phyloP scores from a whole-genome alignment of 2,329 filamentous ascomycete genomes.

The Phoma sp. region DNA sequence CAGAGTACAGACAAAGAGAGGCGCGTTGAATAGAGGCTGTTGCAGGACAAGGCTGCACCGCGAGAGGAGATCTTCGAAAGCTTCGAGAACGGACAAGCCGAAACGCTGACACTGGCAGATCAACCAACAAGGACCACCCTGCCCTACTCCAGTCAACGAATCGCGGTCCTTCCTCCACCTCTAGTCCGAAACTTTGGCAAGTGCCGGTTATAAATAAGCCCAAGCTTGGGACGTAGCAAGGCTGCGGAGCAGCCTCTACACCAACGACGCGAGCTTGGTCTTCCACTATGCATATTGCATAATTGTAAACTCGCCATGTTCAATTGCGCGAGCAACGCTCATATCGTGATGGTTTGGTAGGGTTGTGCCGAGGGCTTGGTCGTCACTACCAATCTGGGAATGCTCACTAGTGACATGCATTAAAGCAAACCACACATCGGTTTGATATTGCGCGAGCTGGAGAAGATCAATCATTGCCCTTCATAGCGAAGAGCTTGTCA shows the following conservation, averaged over 20 bases:
- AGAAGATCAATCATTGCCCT: neutral
- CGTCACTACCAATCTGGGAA: conserved; percentile 9
- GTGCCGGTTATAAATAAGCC: conserved; percentile 10
- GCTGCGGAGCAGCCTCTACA: conserved; percentile 6
- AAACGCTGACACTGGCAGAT: conserved; percentile 20
- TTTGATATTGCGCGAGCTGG: conserved; percentile 1
- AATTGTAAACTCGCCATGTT: neutral
- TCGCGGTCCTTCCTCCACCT: conserved; percentile 11
- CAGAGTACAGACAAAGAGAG: conserved; percentile 10
- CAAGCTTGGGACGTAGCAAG: neutral
- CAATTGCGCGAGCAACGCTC: neutral
- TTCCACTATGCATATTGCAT: neutral
- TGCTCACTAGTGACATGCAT: conserved; percentile 5
- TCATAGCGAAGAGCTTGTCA: neutral
- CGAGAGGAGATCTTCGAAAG: conserved; percentile 13
- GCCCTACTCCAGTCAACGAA: conserved; percentile 12
- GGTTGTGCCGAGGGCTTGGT: conserved; percentile 16
- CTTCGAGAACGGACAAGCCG: conserved; percentile 28
- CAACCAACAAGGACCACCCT: conserved; percentile 9
- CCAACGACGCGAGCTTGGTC: neutral
- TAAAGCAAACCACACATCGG: conserved; percentile 2
- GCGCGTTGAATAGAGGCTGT: neutral
- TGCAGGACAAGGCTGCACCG: conserved; percentile 8
- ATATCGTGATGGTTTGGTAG: conserved; percentile 2
- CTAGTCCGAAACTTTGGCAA: conserved; percentile 4